Conservation (phyloP, 1,139 yeast species). For the Debaryomyces udenii region DNA sequence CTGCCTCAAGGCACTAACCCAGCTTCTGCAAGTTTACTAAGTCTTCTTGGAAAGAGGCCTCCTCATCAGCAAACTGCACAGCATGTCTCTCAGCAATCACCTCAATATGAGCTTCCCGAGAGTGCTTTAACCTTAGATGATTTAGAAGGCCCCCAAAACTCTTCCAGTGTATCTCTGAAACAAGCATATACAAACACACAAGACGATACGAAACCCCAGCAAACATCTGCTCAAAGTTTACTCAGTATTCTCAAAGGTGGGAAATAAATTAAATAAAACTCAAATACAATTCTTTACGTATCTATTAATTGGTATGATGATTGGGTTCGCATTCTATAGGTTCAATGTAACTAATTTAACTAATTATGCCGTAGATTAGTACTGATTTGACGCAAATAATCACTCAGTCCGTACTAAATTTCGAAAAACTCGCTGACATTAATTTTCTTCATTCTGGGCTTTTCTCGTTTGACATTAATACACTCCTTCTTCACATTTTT, state of each 20-base stretch:
- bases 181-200: neutral
- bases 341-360: no score
- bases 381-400: no score
- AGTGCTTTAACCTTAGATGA: conserved; percentile 13
- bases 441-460: conserved; percentile 13
- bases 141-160: conserved; percentile 8
- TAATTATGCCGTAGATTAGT: no score
- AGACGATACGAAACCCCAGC: conserved; percentile 1
- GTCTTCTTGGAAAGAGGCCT: conserved; percentile 18
- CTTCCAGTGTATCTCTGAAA: neutral
- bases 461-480: conserved; percentile 6
- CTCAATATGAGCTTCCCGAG: conserved; percentile 4
- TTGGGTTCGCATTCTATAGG: neutral
- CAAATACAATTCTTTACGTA: neutral
- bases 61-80: conserved; percentile 10
- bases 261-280: neutral
- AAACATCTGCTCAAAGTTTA: conserved; percentile 18
- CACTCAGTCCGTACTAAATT: conserved; percentile 12
- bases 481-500: neutral
- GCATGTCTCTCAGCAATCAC: neutral
- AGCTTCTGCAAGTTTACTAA: conserved; percentile 21
- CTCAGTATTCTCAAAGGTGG: conserved; percentile 20
- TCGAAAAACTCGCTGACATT: conserved; percentile 21
- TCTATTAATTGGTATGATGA: neutral
- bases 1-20: conserved; percentile 8